These are phyloP conservation scores for Xylaria hypoxylon DNA, from an alignment of 2,329 filamentous ascomycete species.

Conservation along the genomic window DNA sequence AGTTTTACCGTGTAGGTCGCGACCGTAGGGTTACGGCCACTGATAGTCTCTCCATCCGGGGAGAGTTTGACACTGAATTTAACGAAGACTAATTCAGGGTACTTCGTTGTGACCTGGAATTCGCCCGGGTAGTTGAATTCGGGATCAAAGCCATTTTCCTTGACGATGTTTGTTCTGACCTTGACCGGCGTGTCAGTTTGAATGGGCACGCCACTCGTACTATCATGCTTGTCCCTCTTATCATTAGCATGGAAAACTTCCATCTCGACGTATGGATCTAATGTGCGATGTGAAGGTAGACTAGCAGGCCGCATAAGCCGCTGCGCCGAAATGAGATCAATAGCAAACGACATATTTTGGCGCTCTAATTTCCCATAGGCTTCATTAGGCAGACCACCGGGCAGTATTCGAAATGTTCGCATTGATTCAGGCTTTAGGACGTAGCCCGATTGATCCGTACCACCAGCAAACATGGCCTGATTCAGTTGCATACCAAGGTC, in stretches of 20 bases:
- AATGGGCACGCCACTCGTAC: constrained; percentile 65
- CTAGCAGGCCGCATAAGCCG: constrained; percentile 87
- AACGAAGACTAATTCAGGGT: constrained; percentile 92
- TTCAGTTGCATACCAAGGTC: constrained; percentile 96
- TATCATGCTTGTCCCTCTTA: constrained; percentile 87
- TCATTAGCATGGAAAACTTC: constrained; percentile 96
- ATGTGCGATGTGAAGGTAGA: constrained; percentile 75
- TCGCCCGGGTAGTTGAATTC: constrained; percentile 83
- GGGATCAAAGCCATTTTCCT: constrained; percentile 94
- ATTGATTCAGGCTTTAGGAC: constrained; percentile 92
- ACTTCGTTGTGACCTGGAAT: constrained; percentile 90
- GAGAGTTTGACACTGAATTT: constrained; percentile 93
- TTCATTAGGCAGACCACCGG: constrained; percentile 64
- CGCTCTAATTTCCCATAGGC: constrained; percentile 76
- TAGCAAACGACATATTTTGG: constrained; percentile 84
- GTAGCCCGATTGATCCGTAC: constrained; percentile 87
- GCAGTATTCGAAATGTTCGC: constrained; percentile 74
- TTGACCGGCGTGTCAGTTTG: constrained; percentile 73
- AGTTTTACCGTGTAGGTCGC: constrained; percentile 95
- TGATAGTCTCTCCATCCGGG: constrained; percentile 77
- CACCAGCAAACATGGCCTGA: constrained; percentile 95
- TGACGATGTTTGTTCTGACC: constrained; percentile 81
- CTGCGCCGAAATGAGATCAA: constrained; percentile 93
- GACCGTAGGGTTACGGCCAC: constrained; percentile 72
- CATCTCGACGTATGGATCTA: constrained; percentile 95